Conservation (phyloP, 352 stramenopile species). For the Globisporangium orthogonon region DNA sequence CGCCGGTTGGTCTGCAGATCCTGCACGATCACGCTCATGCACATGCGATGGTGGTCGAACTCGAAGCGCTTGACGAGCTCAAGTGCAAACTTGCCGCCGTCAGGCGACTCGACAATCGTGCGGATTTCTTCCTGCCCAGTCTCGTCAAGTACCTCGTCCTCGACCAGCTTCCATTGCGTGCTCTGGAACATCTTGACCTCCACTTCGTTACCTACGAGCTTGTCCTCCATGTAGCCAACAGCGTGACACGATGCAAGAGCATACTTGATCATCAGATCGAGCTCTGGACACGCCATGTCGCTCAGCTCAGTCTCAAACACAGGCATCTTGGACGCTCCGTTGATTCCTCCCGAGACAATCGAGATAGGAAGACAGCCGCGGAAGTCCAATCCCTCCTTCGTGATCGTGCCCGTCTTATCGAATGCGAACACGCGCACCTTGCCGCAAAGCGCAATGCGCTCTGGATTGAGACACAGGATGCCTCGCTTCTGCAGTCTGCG, state of each 20-base stretch:
- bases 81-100: conserved; percentile 31
- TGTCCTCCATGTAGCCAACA: conserved; percentile 54
- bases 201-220: conserved; percentile 84
- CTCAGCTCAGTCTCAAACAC: conserved; percentile 39
- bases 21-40: conserved; percentile 86
- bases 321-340: conserved; percentile 15
- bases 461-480: conserved; percentile 80
- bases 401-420: conserved; percentile 92
- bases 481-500: conserved; percentile 65
- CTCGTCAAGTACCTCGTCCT: conserved; percentile 26
- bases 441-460: conserved; percentile 83
- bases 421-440: conserved; percentile 90
- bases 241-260: conserved; percentile 81
- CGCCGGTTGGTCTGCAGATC: conserved; percentile 40
- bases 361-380: conserved; percentile 23
- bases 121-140: background rate
- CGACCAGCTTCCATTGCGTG: conserved; percentile 60
- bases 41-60: conserved; percentile 90
- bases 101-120: conserved; percentile 34
- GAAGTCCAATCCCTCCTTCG: conserved; percentile 87
- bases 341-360: too few relatives aligned
- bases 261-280: conserved; percentile 35
- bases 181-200: conserved; percentile 86
- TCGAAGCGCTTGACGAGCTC: conserved; percentile 88
- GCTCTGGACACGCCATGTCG: conserved; percentile 37